Evolutionary conservation across 2,329 filamentous ascomycete genomes (phyloP), one percentile per base, ranked within the genome.

Genomic region (Malbranchea cinnamomea): DNA sequence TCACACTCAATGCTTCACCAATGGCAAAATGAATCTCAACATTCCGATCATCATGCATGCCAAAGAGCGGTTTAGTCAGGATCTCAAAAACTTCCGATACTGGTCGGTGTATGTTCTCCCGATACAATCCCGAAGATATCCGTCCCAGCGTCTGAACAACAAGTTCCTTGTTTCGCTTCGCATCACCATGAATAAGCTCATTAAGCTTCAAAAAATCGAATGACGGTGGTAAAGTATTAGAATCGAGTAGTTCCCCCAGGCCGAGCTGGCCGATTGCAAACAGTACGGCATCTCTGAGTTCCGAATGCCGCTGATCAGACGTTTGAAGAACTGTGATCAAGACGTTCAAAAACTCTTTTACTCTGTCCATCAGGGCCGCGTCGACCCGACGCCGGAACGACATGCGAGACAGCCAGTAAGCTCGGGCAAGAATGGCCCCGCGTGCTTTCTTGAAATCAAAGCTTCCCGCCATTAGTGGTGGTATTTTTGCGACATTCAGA

Each of bases 21-120:
- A 92, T 74, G 0, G 83, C 72, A 48, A 98, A 94, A 38, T 94
- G 87, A 1, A 85, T 68, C 50, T 95, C 87, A 0, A 80, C 71
- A 42, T 84, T 78, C 41, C 81, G 81, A 24, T 89, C 71, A 47
- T 93, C 84, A 43, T 91, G 78, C 3, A 95, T 62, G 6, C 66
- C 66, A 48, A 85, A 80, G 0, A 95, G 59, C 16, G 70, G 72
- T 7, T 72, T 64, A 8, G 83, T 55, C 4, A 92, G 68, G 6
- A 63, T 56, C 3, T 50, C 43, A 23, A 53, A 50, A 8, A 43
- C 30, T 10, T 37, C 30, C 2, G 59, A 55, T 18, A 52, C 43
- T 16, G n/a, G n/a, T n/a, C n/a, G n/a, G n/a, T n/a, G n/a, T n/a
- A 44, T 36, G 4, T 47, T 46, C 11, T 49, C 44, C 4, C 47